Percentiles rank a stretch among this genome's conserved stretches.
Conservation (phyloP, 2,329 filamentous ascomycete genomes). For the Penicillium sumatraense region DNA sequence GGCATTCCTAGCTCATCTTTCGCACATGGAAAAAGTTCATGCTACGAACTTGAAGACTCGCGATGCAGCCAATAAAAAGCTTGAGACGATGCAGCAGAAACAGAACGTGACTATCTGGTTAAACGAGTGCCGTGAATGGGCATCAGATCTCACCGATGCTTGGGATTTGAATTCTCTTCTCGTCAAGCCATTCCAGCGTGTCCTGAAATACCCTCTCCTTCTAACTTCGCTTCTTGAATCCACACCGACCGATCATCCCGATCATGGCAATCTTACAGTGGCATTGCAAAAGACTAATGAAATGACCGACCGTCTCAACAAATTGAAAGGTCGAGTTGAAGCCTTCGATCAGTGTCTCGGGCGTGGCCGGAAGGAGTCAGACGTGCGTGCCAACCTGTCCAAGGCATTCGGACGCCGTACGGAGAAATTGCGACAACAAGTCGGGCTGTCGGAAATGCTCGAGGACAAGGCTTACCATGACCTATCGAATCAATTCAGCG, state of each 20-base stretch:
- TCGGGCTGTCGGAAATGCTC: slow-evolving; percentile 66
- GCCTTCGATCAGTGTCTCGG: slow-evolving; percentile 87
- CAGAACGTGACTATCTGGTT: slow-evolving; percentile 78
- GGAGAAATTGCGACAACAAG: slow-evolving; percentile 78
- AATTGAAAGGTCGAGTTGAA: slow-evolving; percentile 64
- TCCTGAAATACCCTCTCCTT: slow-evolving; percentile 90
- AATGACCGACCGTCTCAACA: slow-evolving; percentile 72
- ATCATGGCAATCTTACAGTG: slow-evolving; percentile 70
- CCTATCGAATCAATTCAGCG: slow-evolving; percentile 83
- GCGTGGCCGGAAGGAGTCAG: slow-evolving; percentile 84
- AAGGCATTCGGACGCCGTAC: slow-evolving; percentile 89
- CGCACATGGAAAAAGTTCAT: slow-evolving; percentile 67
- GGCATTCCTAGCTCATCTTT: slow-evolving; percentile 60
- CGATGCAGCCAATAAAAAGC: slow-evolving; percentile 65
- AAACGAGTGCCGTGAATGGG: slow-evolving; percentile 88
- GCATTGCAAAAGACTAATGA: slow-evolving; percentile 90
- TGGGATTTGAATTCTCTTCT: slow-evolving; percentile 97
- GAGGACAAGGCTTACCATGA: slow-evolving; percentile 83
- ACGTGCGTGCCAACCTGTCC: slow-evolving; percentile 80
- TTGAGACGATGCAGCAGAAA: slow-evolving; percentile 56
- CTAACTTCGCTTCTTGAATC: slow-evolving; percentile 78
- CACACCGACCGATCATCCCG: slow-evolving; percentile 82
- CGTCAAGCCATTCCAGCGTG: slow-evolving; percentile 93
- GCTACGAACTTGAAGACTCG: slow-evolving; percentile 69
- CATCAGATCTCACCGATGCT: slow-evolving; percentile 86